Evolutionary conservation across 75 land plant species (phyloP).

Genomic region (Isoetes taiwanensis): DNA sequence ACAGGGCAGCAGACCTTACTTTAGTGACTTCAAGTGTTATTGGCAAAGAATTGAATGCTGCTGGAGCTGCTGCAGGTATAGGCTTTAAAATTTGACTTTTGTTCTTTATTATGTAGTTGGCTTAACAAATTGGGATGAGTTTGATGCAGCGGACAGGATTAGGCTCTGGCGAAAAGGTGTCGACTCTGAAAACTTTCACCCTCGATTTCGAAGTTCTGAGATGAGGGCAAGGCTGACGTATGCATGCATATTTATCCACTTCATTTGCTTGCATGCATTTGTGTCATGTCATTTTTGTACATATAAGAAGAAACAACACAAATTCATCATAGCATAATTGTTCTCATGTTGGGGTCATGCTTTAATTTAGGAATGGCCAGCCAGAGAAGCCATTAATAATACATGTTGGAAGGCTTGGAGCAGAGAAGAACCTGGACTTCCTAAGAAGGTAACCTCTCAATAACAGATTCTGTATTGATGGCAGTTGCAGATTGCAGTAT

Average conservation of each 20-base stretch:
- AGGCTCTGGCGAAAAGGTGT: conserved; percentile 99
- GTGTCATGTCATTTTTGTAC: too few relatives aligned
- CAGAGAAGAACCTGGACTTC: conserved; percentile 89
- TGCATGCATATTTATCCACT: background rate
- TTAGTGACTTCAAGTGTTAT: conserved; percentile 89
- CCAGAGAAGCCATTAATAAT: conserved; percentile 74
- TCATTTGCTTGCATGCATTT: background rate
- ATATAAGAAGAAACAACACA: too few relatives aligned
- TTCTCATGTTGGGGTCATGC: background rate
- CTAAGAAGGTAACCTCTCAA: conserved; percentile 45
- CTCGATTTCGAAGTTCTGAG: conserved; percentile 48
- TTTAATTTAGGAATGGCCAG: conserved; percentile 49
- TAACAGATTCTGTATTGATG: background rate
- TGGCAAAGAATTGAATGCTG: conserved; percentile 69
- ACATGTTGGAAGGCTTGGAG: conserved; percentile 94
- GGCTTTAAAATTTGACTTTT: background rate
- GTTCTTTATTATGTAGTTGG: background rate
- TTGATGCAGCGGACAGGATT: conserved; percentile 65
- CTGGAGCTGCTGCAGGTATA: conserved; percentile 71
- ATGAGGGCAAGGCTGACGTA: conserved; percentile 77
- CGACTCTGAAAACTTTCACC: conserved; percentile 92
- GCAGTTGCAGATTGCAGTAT: conserved; percentile 6
- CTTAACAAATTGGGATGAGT: background rate
- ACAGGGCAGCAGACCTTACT: conserved; percentile 96
- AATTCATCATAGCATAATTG: too few relatives aligned